Conservation (phyloP, 2,329 filamentous ascomycete genomes). For the Colletotrichum salicis region DNA sequence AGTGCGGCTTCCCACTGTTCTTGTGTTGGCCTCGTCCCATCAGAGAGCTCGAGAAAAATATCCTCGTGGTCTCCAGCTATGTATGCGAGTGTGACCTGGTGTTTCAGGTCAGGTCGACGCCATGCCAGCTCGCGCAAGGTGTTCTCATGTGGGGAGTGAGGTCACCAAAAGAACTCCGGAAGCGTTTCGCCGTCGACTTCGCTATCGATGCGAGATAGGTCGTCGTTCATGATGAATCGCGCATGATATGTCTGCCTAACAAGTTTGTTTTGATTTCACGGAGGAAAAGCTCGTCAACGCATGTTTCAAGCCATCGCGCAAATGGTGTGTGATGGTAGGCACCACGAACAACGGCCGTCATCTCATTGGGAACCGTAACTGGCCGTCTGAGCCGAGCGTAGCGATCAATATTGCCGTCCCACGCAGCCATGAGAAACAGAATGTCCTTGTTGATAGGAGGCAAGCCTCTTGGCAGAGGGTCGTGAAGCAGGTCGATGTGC, state of each 20-base stretch:
- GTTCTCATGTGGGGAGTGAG: neutral
- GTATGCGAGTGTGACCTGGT: neutral
- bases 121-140: constrained; percentile 9
- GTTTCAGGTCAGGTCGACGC: neutral
- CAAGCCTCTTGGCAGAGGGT: constrained; percentile 48
- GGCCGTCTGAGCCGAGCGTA: constrained; percentile 49
- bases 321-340: constrained; percentile 51
- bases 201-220: constrained; percentile 37
- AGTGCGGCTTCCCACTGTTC: neutral
- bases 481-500: constrained; percentile 39
- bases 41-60: neutral
- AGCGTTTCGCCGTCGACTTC: neutral
- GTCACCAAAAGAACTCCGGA: constrained; percentile 1
- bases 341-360: constrained; percentile 44
- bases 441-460: constrained; percentile 50
- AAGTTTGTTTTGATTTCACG: neutral
- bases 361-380: constrained; percentile 39
- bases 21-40: neutral
- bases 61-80: neutral
- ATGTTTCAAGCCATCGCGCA: constrained; percentile 42
- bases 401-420: constrained; percentile 51
- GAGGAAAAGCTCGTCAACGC: neutral
- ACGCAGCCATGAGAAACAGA: constrained; percentile 50
- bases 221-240: constrained; percentile 46
- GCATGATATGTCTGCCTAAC: constrained; percentile 39